Conservation (phyloP, 208 protist species). For the Histomonas meleagridis region DNA sequence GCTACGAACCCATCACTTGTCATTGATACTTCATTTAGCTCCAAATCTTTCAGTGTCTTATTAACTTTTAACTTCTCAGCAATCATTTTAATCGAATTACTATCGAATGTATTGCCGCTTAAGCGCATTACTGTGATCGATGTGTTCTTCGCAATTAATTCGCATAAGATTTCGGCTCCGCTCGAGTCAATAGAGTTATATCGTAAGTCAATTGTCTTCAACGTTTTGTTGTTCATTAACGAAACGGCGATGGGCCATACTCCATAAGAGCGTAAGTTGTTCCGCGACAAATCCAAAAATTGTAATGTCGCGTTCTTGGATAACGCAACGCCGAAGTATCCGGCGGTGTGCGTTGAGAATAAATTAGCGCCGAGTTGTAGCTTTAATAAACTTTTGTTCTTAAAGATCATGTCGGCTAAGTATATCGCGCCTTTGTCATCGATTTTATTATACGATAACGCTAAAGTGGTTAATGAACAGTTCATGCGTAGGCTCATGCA, state of each 20-base stretch:
- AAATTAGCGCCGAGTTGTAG: constrained; percentile 24
- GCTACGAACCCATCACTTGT: background rate
- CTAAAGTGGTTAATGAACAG: background rate
- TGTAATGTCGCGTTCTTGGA: background rate
- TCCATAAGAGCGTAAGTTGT: background rate
- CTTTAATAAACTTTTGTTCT: background rate
- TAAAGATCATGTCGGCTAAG: background rate
- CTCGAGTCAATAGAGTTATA: background rate
- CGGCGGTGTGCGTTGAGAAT: background rate
- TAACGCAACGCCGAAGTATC: background rate
- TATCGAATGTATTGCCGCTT: background rate
- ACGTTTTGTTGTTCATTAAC: background rate
- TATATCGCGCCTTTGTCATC: background rate
- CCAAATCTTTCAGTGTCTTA: background rate
- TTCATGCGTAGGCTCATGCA: background rate
- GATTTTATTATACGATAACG: constrained; percentile 2
- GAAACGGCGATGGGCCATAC: background rate
- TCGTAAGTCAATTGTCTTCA: background rate
- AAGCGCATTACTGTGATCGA: background rate
- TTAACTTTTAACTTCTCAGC: background rate
- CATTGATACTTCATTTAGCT: background rate
- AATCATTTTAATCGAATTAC: background rate
- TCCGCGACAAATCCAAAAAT: background rate
- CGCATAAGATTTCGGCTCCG: background rate
- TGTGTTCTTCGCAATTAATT: background rate